These are phyloP conservation scores for Trichoderma sp. DNA, from an alignment of 2,329 filamentous ascomycete species.

Conservation along the genomic window DNA sequence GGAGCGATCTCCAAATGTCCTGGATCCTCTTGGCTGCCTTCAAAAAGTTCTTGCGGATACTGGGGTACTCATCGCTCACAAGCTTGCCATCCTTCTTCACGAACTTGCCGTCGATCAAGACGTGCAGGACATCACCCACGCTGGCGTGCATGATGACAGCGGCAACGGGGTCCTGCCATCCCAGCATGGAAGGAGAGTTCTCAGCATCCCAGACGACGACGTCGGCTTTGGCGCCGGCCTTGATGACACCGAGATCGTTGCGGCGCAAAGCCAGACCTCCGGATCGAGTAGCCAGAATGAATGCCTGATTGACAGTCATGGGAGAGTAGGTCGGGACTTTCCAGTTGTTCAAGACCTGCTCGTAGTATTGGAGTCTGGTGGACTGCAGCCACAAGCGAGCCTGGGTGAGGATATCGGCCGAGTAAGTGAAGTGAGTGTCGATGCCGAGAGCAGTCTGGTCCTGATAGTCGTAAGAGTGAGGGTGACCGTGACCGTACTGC, in stretches of 20 bases:
- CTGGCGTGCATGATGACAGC: constrained; percentile 59
- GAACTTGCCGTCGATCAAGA: constrained; percentile 54
- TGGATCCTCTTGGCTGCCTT: constrained; percentile 10
- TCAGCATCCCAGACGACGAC: constrained; percentile 55
- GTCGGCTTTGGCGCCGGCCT: constrained; percentile 51
- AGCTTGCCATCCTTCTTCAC: constrained; percentile 38
- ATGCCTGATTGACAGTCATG: constrained; percentile 50
- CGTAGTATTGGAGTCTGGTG: constrained; percentile 45
- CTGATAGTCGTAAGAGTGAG: constrained; percentile 45
- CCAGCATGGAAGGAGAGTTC: constrained; percentile 50
- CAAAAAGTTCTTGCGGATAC: neutral
- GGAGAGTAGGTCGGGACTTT: constrained; percentile 51
- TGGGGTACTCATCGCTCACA: neutral
- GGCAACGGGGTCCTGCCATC: constrained; percentile 58
- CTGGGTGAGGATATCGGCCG: constrained; percentile 54
- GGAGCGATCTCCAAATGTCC: neutral
- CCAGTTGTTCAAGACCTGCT: constrained; percentile 45
- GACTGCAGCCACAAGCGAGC: constrained; percentile 57
- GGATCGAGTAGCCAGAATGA: constrained; percentile 55
- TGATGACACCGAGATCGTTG: constrained; percentile 54
- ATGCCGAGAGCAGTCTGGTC: constrained; percentile 58
- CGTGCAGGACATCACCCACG: constrained; percentile 54
- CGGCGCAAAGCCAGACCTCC: constrained; percentile 56
- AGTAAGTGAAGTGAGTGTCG: constrained; percentile 58
- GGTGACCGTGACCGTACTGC: constrained; percentile 59